Conservation (phyloP, 2,329 filamentous ascomycete genomes). For the Dissoconium aciculare region DNA sequence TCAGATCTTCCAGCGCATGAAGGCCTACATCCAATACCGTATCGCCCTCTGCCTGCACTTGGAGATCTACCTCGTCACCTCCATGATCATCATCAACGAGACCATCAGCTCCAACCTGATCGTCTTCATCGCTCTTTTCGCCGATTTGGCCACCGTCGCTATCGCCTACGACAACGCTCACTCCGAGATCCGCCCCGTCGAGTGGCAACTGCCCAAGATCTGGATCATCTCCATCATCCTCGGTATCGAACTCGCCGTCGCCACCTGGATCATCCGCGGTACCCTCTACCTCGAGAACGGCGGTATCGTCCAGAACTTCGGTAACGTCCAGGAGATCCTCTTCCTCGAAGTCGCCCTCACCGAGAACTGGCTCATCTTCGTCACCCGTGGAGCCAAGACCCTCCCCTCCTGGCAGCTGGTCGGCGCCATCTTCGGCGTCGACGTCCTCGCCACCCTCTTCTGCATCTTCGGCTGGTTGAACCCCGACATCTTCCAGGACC, state of each 20-base stretch:
- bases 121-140: slow-evolving; percentile 66
- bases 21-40: slow-evolving; percentile 63
- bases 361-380: slow-evolving; percentile 42
- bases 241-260: slow-evolving; percentile 51
- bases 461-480: slow-evolving; percentile 61
- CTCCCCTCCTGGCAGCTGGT: slow-evolving; percentile 63
- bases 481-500: slow-evolving; percentile 31
- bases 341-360: slow-evolving; percentile 39
- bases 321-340: slow-evolving; percentile 55
- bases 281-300: slow-evolving; percentile 54
- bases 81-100: slow-evolving; percentile 69
- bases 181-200: slow-evolving; percentile 58
- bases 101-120: slow-evolving; percentile 57
- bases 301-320: slow-evolving; percentile 61
- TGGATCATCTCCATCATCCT: slow-evolving; percentile 61
- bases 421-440: slow-evolving; percentile 55
- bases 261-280: slow-evolving; percentile 59
- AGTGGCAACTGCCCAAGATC: slow-evolving; percentile 71
- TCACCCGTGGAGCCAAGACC: slow-evolving; percentile 48
- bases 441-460: slow-evolving; percentile 58
- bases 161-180: slow-evolving; percentile 68
- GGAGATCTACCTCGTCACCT: slow-evolving; percentile 61
- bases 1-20: slow-evolving; percentile 67
- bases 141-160: slow-evolving; percentile 64
- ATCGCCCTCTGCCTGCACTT: slow-evolving; percentile 60